Conservation (phyloP, 352 stramenopile species). For the Heterotrichella gracilis region DNA sequence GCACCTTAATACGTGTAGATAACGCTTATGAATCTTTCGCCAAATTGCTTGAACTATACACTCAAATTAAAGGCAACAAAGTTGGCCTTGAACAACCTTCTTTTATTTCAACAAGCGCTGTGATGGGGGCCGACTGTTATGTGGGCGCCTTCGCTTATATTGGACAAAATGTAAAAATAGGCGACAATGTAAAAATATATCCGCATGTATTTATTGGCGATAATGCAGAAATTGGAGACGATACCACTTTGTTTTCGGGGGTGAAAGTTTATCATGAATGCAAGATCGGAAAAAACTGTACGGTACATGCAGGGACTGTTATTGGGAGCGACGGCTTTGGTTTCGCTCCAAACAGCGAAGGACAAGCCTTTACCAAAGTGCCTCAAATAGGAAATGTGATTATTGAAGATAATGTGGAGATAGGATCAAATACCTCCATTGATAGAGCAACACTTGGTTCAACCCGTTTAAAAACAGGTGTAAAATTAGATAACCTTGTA, state of each 20-base stretch:
- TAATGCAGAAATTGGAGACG: not conserved
- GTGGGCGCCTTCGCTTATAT: not conserved
- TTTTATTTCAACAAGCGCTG: not conserved
- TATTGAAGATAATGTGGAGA: not conserved
- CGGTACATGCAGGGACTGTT: not conserved
- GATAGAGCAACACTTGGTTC: not conserved
- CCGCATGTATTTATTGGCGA: not conserved
- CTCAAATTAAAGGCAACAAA: not conserved
- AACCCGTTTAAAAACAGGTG: not conserved
- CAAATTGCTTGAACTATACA: conserved; percentile 6
- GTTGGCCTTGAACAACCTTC: not conserved
- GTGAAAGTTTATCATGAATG: not conserved
- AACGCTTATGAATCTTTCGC: not conserved
- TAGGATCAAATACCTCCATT: not conserved
- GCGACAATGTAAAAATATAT: not conserved
- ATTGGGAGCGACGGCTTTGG: not conserved
- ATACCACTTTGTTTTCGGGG: not conserved
- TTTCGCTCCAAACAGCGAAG: not conserved
- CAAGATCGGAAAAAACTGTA: not conserved
- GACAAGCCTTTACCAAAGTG: not conserved
- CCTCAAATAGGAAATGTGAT: not conserved
- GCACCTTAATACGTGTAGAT: not conserved
- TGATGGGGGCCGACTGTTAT: not conserved
- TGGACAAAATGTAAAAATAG: not conserved
- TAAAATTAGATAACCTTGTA: conserved; percentile 4